Base-by-base conservation (phyloP, 2,329 filamentous ascomycete species). In the Xylaria hypoxylon region DNA sequence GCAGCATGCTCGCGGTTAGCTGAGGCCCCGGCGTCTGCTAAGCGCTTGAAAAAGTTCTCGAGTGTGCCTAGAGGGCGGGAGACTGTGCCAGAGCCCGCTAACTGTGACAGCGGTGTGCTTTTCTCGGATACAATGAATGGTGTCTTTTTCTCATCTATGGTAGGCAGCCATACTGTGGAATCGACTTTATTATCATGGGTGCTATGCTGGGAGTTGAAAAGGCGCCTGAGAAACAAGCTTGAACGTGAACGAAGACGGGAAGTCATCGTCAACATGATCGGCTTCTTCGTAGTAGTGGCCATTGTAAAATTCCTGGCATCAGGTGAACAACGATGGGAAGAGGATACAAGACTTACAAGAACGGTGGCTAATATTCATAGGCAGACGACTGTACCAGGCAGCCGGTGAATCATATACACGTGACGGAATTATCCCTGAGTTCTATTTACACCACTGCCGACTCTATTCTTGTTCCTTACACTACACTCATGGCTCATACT, bases 1-100 rank as follows among this genome's bases (percentile, higher is more conserved):
- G 72, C 66, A 74, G 77, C 78, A 61, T 78, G 73, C 59, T 78
- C 76, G 19, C 75, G 71, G 28, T 71, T 68, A 5, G 75, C 44
- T 3, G 70, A 50, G 6, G 55, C 65, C 8, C 67, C 70, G 13
- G 47, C 48, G 22, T 77, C 73, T 11, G 69, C 71, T 19, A 76
- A 42, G 6, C 73, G 55, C 56, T 75, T 76, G 64, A 77, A 74
- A 42, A 77, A 77, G 2, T 52, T 68, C 64, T 78, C 76, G 15
- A 71, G 57, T 17, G 58, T 64, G 55, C 69, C 68, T 42, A 71
- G 26, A 26, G 69, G 68, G 15, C 69, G 69, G 10, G 50, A 62
- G 40, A 35, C 11, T 17, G 48, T 19, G 28, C 2, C n/a, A 17
- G 50, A 17, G 13, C 35, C 48, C 19, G 15, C 19, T 19, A 19